Evolutionary conservation across 2,329 filamentous ascomycete genomes (phyloP), one percentile per base, ranked within the genome.

Genomic region (Fusarium succisae): DNA sequence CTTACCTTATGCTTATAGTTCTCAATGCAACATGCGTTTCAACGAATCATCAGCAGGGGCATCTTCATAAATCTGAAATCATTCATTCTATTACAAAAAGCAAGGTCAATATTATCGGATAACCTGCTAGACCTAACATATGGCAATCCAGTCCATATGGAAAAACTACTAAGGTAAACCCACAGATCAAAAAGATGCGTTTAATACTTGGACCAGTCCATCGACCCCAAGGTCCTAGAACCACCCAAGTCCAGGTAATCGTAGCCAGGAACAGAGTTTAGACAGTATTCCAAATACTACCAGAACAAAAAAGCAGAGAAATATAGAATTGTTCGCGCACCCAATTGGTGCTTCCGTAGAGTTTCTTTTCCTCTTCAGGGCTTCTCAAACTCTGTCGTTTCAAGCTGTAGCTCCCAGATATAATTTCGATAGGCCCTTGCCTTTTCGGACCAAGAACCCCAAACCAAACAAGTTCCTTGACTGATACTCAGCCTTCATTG

Each of bases 351-450:
- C 67, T 26, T 63, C 41, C 39, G 63, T 48, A 24, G 17, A 26
- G 26, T 30, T 39, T 64, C 57, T 63, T 41, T 32, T 26, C 14
- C 37, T 53, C 44, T 39, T 39, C 37, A 54, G 43, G 32, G 47
- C 51, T 26, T 45, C 45, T 38, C 38, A 67, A 63, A 74, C 57
- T 35, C 45, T 28, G 38, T 18, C 45, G 70, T 74, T 71, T 74
- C 70, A 74, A 56, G 45, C 37, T 39, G 37, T 47, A 57, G 28
- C 41, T 54, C 64, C 35, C 50, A 45, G 18, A 43, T 37, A 38
- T 44, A 24, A 24, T 44, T 47, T 54, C 35, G 11, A 50, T 39
- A 20, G 39, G 53, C 39, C 39, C 39, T 53, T 48, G 47, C 37
- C 24, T 66, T 28, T 45, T 37, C n/a, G 22, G 38, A 39, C 26